Conservation (phyloP, 805 yeast species). For the Saccharomycopsis malanga region DNA sequence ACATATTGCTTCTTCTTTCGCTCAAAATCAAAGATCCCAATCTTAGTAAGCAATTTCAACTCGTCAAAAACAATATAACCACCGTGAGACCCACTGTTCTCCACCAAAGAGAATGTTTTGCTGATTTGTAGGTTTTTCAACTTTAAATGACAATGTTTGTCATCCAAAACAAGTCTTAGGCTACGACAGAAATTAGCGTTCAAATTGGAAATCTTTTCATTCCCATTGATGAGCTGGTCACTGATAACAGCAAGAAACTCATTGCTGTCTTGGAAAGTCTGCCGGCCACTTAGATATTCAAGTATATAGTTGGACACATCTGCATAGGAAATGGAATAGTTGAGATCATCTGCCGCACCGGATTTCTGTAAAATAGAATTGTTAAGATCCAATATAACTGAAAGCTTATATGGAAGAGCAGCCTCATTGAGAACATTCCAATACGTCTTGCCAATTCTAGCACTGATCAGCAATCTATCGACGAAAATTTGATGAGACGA, state of each 20-base stretch:
- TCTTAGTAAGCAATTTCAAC: constrained; percentile 60
- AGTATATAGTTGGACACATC: constrained; percentile 64
- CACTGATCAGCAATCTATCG: constrained; percentile 50
- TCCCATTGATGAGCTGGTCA: constrained; percentile 35
- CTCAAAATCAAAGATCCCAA: constrained; percentile 92
- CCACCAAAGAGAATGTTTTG: constrained; percentile 1
- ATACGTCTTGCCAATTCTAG: constrained; percentile 65
- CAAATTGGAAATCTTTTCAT: constrained; percentile 33
- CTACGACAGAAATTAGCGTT: constrained; percentile 38
- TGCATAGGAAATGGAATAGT: constrained; percentile 83
- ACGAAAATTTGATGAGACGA: constrained; percentile 35
- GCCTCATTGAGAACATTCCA: constrained; percentile 53
- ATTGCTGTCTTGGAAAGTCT: constrained; percentile 31
- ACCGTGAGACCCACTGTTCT: not conserved
- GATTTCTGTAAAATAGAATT: constrained; percentile 52
- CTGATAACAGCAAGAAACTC: constrained; percentile 42
- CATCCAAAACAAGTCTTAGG: constrained; percentile 31
- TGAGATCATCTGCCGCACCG: constrained; percentile 74
- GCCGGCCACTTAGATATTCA: constrained; percentile 38
- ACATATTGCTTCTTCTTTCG: constrained; percentile 76
- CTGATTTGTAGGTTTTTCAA: constrained; percentile 26
- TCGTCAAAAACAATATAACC: constrained; percentile 37
- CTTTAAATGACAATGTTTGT: constrained; percentile 28
- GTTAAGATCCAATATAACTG: constrained; percentile 50
- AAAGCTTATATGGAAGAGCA: constrained; percentile 58